Base-by-base conservation (phyloP, 371 early-diverging fungal genomes). In the Mortierella sp. region DNA sequence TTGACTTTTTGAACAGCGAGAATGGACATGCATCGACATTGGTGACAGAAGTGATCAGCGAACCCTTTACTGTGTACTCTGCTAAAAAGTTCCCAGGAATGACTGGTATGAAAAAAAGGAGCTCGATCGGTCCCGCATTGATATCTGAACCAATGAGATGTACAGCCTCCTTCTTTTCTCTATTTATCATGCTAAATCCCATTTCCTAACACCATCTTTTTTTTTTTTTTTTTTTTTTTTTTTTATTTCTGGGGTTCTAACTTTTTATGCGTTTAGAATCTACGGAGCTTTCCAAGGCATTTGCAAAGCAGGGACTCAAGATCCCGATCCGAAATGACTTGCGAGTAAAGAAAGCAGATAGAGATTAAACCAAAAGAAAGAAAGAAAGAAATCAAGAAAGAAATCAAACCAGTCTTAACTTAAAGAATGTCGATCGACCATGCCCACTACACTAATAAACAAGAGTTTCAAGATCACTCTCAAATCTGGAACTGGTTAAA, bases 281-380 rank as follows among this genome's bases (percentile, higher is more conserved):
- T 4, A 96, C 97, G 7, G 91, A 91, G 45, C 74, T 97, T 28
- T 95, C 96, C 16, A 91, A 94, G 68, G 87, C 90, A 11, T 93
- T 97, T 85, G 96, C 97, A 2, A 93, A 93, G 58, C 97, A 97
- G 71, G 97, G 97, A 0, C 83, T 97, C 57, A 96, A 96, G 74
- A 96, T 97, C 66, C 93, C 96, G 2, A 95, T 97, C 73, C 88
- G 96, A 45, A 97, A 96, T 66, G 95, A 96, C 29, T 66, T 83
- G 1, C 80, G 84, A 18, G 71, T 63, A 1, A 68, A 82, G 15
- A 81, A 80, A 48, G 66, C 60, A n/a, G 75, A 74, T 30, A 55
- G 64, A 43, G 77, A 76, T 1, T 74, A 37, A 37, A 6, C 30
- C 16, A 18, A 16, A 7, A n/a, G 18, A 60, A 9, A 60, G 45